These are phyloP conservation scores for Viola odorata DNA, from an alignment of 345 rosid species.

Conservation along the genomic window DNA sequence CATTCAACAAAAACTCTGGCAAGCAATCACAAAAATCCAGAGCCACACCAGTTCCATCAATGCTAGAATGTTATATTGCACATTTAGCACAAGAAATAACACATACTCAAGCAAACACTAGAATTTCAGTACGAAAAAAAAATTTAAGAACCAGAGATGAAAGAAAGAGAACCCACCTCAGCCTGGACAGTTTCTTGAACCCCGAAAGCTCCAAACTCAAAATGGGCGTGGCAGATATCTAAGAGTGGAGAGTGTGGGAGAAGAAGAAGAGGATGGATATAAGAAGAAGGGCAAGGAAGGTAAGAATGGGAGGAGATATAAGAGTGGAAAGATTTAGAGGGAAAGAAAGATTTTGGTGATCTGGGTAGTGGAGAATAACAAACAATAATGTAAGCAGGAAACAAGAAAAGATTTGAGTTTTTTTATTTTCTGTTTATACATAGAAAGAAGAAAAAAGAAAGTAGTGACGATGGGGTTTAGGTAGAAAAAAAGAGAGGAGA, in stretches of 20 bases:
- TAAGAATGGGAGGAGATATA: neutral
- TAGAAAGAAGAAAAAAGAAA: conserved; percentile 1
- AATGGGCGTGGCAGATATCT: neutral
- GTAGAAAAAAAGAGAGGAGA: too few species aligned
- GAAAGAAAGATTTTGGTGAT: neutral
- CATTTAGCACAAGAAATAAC: too few species aligned
- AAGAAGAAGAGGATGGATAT: conserved; percentile 7
- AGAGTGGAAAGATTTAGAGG: conserved; percentile 1
- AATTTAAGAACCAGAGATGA: neutral
- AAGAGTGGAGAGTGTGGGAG: conserved; percentile 7
- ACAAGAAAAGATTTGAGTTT: too few species aligned
- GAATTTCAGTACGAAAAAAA: neutral
- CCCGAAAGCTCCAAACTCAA: neutral
- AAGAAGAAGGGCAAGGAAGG: conserved; percentile 20
- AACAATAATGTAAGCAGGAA: too few species aligned
- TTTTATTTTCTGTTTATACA: too few species aligned
- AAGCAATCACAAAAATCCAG: neutral
- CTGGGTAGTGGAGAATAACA: conserved; percentile 15
- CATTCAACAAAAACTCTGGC: neutral
- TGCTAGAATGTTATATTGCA: too few species aligned
- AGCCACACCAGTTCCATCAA: neutral
- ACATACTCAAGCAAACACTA: too few species aligned
- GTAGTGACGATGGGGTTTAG: neutral
- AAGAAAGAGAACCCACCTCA: conserved; percentile 3
- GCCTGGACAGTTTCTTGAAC: neutral